Base-by-base conservation (phyloP, 208 protist species). In the Trypanosoma conorhini region DNA sequence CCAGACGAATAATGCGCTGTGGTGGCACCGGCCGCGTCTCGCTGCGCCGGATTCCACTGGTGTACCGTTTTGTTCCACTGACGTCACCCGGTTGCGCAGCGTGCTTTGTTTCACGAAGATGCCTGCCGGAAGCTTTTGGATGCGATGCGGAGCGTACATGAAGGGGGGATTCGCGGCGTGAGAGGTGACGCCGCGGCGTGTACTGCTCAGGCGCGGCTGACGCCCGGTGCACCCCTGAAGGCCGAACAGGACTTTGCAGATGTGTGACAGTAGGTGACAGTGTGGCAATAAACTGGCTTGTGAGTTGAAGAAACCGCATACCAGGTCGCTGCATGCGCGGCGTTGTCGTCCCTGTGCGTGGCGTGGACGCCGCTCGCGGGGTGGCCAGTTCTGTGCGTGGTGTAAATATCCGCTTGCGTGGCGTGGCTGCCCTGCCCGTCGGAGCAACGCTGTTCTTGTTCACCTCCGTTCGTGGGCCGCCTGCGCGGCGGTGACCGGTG, bases 1-100 rank as follows among this genome's bases (percentile, higher is more conserved):
- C 62, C 44, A 67, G 4, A 22, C 62, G 62, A 22, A 56, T 51
- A 0, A 67, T 46, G 17, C 46, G 62, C 31, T 67, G 62, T 26
- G 62, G 62, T 26, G 62, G 62, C 21, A 55, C 22, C 21, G 38
- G 62, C 5, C 22, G 62, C 8, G 13, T 15, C 33, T 15, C 21
- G 19, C 40, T 24, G 46, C 62, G 46, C 15, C 17, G 4, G 17
- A 38, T 7, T 28, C 21, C 22, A 24, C 0, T 26, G 21, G n/a
- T 24, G 0, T 1, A 1, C 38, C n/a, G 12, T 46, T 26, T 46
- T 1, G 10, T 17, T 19, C 15, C n/a, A 63, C n/a, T 1, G n/a
- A 38, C 9, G 38, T 30, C 26, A 51, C 13, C n/a, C 10, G 35
- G 10, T 26, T 31, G 4, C 17, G 33, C 35, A 21, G 10, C 10